phyloP scores from a whole-genome alignment of 768 basidiomycete species.

The Suillus hirtellus region DNA sequence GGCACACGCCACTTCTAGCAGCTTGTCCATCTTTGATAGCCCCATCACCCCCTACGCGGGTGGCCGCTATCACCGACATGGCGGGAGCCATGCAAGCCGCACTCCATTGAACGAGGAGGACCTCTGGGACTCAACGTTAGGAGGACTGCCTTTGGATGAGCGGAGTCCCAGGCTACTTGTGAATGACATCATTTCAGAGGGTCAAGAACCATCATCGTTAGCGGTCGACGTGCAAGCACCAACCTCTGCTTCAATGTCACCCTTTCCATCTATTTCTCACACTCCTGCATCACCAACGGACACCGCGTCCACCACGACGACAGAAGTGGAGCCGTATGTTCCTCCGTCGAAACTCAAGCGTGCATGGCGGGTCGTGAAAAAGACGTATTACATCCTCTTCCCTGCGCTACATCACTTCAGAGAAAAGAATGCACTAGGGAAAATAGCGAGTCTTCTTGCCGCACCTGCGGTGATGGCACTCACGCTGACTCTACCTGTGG shows the following conservation, averaged over 20 bases:
- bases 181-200: conserved; percentile 27
- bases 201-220: conserved; percentile 5
- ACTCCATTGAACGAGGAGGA: conserved; percentile 39
- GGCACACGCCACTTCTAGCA: conserved; percentile 59
- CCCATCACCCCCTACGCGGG: conserved; percentile 71
- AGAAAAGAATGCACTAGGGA: conserved; percentile 68
- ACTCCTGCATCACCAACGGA: conserved; percentile 50
- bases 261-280: conserved; percentile 57
- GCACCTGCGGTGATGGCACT: conserved; percentile 84
- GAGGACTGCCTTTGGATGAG: conserved; percentile 49
- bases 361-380: conserved; percentile 35
- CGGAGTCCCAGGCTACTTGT: conserved; percentile 41
- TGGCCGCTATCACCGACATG: conserved; percentile 62
- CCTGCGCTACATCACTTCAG: conserved; percentile 79
- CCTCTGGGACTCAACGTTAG: conserved; percentile 54
- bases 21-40: conserved; percentile 65
- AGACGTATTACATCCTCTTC: conserved; percentile 68
- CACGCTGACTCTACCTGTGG: conserved; percentile 90
- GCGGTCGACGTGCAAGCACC: not conserved
- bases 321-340: conserved; percentile 45
- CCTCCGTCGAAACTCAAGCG: conserved; percentile 44
- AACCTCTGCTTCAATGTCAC: conserved; percentile 27
- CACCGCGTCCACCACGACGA: conserved; percentile 37
- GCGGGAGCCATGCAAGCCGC: conserved; percentile 32
- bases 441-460: conserved; percentile 75